Conservation (phyloP, 75 land plant genomes). For the Pinus tabuliformis region DNA sequence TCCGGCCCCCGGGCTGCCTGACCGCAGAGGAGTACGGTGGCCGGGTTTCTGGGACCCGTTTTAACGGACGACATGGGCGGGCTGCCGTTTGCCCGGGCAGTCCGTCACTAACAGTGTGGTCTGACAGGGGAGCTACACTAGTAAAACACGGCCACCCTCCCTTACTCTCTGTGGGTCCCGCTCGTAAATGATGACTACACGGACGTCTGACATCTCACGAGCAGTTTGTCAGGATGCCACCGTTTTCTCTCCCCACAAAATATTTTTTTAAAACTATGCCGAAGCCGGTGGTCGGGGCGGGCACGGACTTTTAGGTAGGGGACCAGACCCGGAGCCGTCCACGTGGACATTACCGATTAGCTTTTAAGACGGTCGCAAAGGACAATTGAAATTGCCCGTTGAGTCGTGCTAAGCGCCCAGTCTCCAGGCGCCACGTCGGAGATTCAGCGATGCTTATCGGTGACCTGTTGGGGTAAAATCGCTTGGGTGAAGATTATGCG, state of each 20-base stretch:
- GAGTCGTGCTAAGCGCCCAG: too few species aligned
- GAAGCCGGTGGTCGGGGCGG: background rate
- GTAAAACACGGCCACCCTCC: too few species aligned
- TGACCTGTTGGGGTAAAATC: background rate
- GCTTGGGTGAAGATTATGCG: background rate
- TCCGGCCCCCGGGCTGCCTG: background rate
- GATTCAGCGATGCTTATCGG: background rate
- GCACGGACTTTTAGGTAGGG: conserved; percentile 9
- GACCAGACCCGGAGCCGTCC: background rate
- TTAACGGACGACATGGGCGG: too few species aligned
- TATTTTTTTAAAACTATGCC: background rate
- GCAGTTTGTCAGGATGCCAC: background rate
- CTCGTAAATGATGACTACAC: background rate
- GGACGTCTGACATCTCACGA: conserved; percentile 5
- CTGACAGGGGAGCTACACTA: too few species aligned
- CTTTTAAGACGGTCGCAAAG: background rate
- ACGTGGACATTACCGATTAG: background rate
- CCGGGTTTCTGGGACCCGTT: background rate
- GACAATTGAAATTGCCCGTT: background rate
- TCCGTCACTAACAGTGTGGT: too few species aligned
- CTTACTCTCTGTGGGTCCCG: background rate
- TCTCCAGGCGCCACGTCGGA: too few species aligned
- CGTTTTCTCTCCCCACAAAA: background rate
- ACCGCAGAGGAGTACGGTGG: background rate
- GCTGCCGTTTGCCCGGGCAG: too few species aligned